phyloP scores from a whole-genome alignment of 805 yeast species.

The Saturnispora galanensis region DNA sequence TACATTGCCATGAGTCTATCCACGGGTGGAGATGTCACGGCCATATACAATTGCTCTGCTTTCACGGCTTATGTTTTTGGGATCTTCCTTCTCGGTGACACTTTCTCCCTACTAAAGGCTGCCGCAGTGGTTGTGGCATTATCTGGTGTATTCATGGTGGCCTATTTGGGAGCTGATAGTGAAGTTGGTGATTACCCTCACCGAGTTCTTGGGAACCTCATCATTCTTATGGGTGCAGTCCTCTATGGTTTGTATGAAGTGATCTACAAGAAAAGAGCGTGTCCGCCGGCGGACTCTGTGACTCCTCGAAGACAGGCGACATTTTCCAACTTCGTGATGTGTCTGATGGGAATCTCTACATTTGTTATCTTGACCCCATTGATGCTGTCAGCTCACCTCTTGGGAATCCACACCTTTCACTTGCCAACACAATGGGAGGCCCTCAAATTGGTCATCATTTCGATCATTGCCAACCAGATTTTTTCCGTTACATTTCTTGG shows the following conservation, averaged over 20 bases:
- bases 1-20: slow-evolving; percentile 73
- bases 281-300: slow-evolving; percentile 61
- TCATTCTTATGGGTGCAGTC: slow-evolving; percentile 66
- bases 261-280: slow-evolving; percentile 60
- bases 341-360: slow-evolving; percentile 54
- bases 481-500: slow-evolving; percentile 68
- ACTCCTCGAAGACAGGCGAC: slow-evolving; percentile 61
- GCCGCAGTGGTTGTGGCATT: slow-evolving; percentile 64
- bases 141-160: slow-evolving; percentile 67
- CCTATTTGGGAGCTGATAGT: slow-evolving; percentile 44
- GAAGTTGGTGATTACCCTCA: slow-evolving; percentile 36
- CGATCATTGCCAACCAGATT: slow-evolving; percentile 52
- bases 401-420: slow-evolving; percentile 49
- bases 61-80: slow-evolving; percentile 83
- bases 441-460: slow-evolving; percentile 39
- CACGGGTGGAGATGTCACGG: slow-evolving; percentile 79
- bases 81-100: slow-evolving; percentile 60
- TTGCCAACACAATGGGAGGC: slow-evolving; percentile 33
- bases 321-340: slow-evolving; percentile 70
- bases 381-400: slow-evolving; percentile 39
- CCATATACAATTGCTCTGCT: slow-evolving; percentile 84
- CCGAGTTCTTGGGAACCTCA: slow-evolving; percentile 56
- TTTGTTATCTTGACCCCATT: slow-evolving; percentile 38
- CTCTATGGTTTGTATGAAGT: slow-evolving; percentile 80
- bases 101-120: slow-evolving; percentile 51